phyloP scores from a whole-genome alignment of 768 basidiomycete species.

The Daedalea quercina region DNA sequence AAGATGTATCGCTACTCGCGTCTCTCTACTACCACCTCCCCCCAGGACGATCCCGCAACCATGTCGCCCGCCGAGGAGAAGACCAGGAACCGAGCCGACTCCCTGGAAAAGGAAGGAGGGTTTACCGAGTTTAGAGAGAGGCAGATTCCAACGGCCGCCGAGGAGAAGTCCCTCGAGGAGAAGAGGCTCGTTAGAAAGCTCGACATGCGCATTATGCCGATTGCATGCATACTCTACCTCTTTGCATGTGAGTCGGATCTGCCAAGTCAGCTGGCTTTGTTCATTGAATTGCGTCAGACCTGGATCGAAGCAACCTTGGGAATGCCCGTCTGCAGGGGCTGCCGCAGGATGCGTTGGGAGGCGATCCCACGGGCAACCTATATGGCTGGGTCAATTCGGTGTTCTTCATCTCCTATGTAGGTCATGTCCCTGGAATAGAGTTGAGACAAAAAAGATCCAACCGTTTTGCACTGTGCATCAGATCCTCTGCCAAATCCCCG shows the following conservation, averaged over 20 bases:
- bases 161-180: conserved; percentile 33
- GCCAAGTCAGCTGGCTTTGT: background rate
- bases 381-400: conserved; percentile 75
- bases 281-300: conserved; percentile 25
- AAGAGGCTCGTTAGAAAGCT: conserved; percentile 53
- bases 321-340: conserved; percentile 75
- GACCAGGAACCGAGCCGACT: background rate
- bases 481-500: conserved; percentile 69
- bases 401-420: conserved; percentile 76
- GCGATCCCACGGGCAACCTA: conserved; percentile 60
- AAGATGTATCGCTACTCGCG: background rate
- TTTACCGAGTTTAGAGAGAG: background rate
- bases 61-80: background rate
- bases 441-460: background rate
- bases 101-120: background rate
- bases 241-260: conserved; percentile 55
- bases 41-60: background rate
- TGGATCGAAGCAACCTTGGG: conserved; percentile 75
- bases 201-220: conserved; percentile 61
- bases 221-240: conserved; percentile 67
- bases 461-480: conserved; percentile 19
- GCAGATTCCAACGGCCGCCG: background rate
- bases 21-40: background rate
- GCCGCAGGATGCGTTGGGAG: conserved; percentile 53
- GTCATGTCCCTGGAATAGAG: conserved; percentile 14